Conservation (phyloP, 2,329 filamentous ascomycete genomes). For the Aspergillus sp. region DNA sequence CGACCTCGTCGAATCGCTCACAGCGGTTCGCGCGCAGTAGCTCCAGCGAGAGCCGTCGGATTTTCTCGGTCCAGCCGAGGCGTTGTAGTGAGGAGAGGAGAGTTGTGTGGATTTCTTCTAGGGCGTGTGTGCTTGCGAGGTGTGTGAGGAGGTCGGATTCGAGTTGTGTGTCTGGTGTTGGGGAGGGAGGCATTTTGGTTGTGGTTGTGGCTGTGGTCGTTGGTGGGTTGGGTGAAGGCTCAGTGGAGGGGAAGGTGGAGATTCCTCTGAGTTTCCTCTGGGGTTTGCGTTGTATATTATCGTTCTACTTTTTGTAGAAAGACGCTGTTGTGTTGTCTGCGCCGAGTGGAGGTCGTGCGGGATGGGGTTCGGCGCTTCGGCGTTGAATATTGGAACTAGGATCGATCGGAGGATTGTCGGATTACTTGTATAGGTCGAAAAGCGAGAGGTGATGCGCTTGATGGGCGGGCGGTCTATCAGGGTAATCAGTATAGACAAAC, state of each 20-base stretch:
- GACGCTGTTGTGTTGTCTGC: background rate
- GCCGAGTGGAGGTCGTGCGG: background rate
- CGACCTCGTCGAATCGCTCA: conserved; percentile 60
- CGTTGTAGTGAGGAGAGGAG: conserved; percentile 61
- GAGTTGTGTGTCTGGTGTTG: conserved; percentile 45
- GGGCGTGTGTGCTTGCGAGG: conserved; percentile 54
- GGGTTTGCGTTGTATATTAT: background rate
- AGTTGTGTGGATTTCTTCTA: conserved; percentile 60
- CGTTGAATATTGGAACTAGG: background rate
- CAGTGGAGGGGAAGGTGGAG: background rate
- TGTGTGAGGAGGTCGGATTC: conserved; percentile 47
- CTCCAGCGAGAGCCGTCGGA: conserved; percentile 59
- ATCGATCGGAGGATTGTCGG: background rate
- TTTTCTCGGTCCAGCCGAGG: conserved; percentile 62
- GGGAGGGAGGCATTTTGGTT: conserved; percentile 19
- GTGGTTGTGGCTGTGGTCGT: background rate
- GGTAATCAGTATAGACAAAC: background rate
- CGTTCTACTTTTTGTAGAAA: background rate
- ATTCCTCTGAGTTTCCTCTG: background rate
- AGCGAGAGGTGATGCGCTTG: background rate
- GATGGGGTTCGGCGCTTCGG: background rate
- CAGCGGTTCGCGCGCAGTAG: conserved; percentile 63
- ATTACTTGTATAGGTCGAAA: background rate
- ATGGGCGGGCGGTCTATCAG: background rate
- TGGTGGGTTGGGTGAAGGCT: background rate